Percentiles rank a stretch among this genome's conserved stretches.
Conservation (phyloP, 192 early-diverging fungal genomes). For the Coemansia sp. region DNA sequence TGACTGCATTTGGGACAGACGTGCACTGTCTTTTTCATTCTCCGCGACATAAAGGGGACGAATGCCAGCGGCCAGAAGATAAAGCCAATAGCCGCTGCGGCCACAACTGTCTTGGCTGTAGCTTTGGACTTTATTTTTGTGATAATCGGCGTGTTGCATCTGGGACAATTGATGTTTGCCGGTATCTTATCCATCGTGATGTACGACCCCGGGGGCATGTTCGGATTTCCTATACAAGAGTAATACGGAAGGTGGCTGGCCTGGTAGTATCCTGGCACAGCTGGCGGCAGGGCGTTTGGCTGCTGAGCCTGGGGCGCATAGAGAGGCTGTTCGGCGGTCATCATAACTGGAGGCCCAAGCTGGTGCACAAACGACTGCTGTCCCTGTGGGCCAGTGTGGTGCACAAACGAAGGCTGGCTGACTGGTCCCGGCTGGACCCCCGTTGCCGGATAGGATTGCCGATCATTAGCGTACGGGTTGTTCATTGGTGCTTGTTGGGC, state of each 20-base stretch:
- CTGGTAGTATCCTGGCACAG: neutral
- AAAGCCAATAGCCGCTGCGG: constrained; percentile 4
- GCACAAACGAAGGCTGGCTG: constrained; percentile 1
- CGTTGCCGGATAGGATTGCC: neutral
- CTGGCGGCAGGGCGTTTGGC: neutral
- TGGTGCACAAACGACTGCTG: neutral
- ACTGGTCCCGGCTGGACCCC: neutral
- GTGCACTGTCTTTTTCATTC: constrained; percentile 7
- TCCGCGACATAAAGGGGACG: constrained; percentile 5
- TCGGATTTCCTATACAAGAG: neutral
- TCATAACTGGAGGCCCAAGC: neutral
- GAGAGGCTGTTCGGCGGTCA: neutral
- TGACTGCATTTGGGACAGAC: constrained; percentile 5
- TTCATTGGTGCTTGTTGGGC: neutral
- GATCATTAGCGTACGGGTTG: neutral
- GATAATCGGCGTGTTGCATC: constrained; percentile 8
- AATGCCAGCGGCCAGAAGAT: constrained; percentile 11
- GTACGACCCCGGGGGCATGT: constrained; percentile 6
- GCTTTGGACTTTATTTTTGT: constrained; percentile 6
- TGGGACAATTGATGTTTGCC: constrained; percentile 6
- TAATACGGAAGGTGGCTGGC: neutral
- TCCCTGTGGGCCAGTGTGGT: neutral
- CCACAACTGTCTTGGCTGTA: constrained; percentile 3
- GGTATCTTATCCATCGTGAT: constrained; percentile 3
- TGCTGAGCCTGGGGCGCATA: neutral